Conservation (phyloP, 108 stramenopile genomes). For the Stephanodiscus minutulus region DNA sequence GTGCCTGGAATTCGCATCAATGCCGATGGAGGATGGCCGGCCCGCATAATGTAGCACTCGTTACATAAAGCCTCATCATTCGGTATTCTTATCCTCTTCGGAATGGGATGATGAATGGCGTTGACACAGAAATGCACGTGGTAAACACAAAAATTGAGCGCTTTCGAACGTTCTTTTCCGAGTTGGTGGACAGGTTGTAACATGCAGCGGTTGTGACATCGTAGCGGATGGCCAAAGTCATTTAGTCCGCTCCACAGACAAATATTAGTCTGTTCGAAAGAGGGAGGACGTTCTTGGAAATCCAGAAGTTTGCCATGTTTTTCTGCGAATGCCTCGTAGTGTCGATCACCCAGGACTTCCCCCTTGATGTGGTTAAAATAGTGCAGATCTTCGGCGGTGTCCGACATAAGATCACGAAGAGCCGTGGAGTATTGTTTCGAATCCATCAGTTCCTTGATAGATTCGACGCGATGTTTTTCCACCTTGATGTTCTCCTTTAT, state of each 20-base stretch:
- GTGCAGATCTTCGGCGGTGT: slow-evolving; percentile 29
- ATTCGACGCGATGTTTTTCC: slow-evolving; percentile 14
- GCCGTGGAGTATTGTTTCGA: slow-evolving; percentile 24
- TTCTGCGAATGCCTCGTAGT: slow-evolving; percentile 6
- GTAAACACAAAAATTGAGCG: slow-evolving; percentile 35
- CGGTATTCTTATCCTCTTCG: slow-evolving; percentile 18
- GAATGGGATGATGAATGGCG: too few species aligned
- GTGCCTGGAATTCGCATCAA: slow-evolving; percentile 34
- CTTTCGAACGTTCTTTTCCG: not conserved
- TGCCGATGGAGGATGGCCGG: slow-evolving; percentile 12
- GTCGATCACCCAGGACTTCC: slow-evolving; percentile 1
- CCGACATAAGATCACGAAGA: slow-evolving; percentile 18
- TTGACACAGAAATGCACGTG: slow-evolving; percentile 34
- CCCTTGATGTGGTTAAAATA: slow-evolving; percentile 35
- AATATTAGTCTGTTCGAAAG: not conserved
- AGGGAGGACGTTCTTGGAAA: slow-evolving; percentile 2
- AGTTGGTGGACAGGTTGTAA: slow-evolving; percentile 20
- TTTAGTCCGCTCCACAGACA: slow-evolving; percentile 25
- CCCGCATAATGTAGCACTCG: slow-evolving; percentile 33
- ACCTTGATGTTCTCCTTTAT: not conserved
- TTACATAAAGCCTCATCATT: slow-evolving; percentile 43
- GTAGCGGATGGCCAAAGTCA: slow-evolving; percentile 13
- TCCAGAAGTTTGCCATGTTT: slow-evolving; percentile 20
- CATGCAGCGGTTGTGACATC: slow-evolving; percentile 28
- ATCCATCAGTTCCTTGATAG: slow-evolving; percentile 21